A percentile compares a stretch with the other conserved stretches of the same genome.
phyloP scores from a whole-genome alignment of 176 grass and related monocot genomes.

The Metroxylon sagu region DNA sequence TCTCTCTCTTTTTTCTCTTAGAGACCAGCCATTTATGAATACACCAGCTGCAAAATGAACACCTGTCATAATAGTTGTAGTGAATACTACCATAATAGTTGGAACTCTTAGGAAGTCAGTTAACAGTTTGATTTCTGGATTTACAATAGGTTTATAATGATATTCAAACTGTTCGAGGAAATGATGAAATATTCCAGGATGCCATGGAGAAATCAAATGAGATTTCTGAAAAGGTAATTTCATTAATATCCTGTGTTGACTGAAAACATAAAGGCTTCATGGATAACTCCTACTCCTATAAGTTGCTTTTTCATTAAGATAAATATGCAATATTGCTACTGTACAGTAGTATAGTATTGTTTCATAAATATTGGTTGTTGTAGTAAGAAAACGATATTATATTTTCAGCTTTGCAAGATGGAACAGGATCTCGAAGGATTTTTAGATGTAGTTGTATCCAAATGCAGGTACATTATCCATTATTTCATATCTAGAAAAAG shows the following conservation, averaged over 20 bases:
- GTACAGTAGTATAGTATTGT: neutral
- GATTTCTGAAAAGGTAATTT: constrained; percentile 27
- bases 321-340: neutral
- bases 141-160: constrained; percentile 25
- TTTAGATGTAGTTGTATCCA: constrained; percentile 44
- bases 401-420: constrained; percentile 68
- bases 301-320: neutral
- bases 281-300: no score
- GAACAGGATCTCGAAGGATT: constrained; percentile 38
- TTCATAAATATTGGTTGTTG: neutral
- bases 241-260: neutral
- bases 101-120: neutral
- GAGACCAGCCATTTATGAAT: no score
- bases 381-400: neutral
- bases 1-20: no score
- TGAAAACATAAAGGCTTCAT: no score
- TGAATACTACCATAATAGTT: no score
- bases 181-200: constrained; percentile 21
- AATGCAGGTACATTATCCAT: constrained; percentile 52
- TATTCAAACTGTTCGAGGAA: constrained; percentile 11
- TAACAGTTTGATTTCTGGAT: constrained; percentile 9
- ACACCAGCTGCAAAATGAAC: no score
- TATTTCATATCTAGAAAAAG: neutral
- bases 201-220: constrained; percentile 13
- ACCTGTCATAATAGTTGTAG: no score